Evolutionary conservation across 257 asterid genomes (phyloP).

Genomic region (Nicotiana benthamiana): DNA sequence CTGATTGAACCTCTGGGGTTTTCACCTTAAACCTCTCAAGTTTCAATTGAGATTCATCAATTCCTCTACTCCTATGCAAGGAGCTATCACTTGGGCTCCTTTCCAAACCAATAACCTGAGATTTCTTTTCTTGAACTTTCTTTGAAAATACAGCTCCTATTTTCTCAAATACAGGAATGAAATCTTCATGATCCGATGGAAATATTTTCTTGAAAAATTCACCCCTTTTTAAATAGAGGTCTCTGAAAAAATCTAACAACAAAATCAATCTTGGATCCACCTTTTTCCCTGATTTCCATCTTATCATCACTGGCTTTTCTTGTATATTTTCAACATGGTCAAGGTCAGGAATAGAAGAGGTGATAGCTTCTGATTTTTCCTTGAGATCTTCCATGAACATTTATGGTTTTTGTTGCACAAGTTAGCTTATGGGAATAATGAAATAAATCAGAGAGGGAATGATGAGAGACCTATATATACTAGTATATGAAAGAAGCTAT

Average conservation of each 20-base stretch:
- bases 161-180: constrained; percentile 1
- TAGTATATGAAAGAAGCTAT: neutral
- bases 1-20: constrained; percentile 3
- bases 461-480: neutral
- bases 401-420: neutral
- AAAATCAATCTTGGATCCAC: constrained; percentile 7
- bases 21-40: neutral
- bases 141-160: neutral
- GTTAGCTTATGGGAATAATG: neutral
- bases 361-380: neutral
- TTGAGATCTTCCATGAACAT: neutral
- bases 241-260: neutral
- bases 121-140: neutral
- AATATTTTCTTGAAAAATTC: constrained; percentile 12
- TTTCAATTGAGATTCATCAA: neutral
- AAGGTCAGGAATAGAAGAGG: neutral
- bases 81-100: constrained; percentile 1
- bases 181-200: neutral
- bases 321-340: neutral
- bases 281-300: constrained; percentile 7
- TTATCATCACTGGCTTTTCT: neutral
- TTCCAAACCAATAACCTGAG: neutral
- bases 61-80: neutral
- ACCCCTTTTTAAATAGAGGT: neutral
- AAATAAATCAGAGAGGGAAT: neutral